Evolutionary conservation across 108 stramenopile species (phyloP).

Genomic region (Nitzschia putrida): DNA sequence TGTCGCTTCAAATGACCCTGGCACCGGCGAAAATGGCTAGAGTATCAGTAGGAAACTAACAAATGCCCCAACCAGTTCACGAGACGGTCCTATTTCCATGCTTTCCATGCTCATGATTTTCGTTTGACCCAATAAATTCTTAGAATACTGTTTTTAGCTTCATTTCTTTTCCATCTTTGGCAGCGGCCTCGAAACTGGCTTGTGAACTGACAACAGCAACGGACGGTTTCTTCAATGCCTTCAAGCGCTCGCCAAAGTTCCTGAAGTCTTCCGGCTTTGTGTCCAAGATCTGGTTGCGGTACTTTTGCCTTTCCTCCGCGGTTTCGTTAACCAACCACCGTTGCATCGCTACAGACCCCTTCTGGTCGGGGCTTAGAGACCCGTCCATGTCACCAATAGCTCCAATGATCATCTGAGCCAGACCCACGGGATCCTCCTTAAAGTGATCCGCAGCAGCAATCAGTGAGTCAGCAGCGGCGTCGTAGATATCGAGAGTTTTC

Average conservation of each 20-base stretch:
- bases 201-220: slow-evolving; percentile 89
- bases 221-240: slow-evolving; percentile 78
- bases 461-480: slow-evolving; percentile 83
- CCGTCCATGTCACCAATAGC: slow-evolving; percentile 94
- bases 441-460: slow-evolving; percentile 76
- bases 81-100: no score
- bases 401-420: slow-evolving; percentile 87
- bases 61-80: no score
- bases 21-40: no score
- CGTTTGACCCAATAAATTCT: no score
- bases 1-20: no score
- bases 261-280: slow-evolving; percentile 88
- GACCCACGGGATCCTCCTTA: slow-evolving; percentile 75
- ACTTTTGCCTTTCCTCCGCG: slow-evolving; percentile 81
- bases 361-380: slow-evolving; percentile 86
- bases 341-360: slow-evolving; percentile 76
- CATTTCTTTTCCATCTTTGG: slow-evolving; percentile 72
- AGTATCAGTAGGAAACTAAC: no score
- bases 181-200: slow-evolving; percentile 83
- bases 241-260: slow-evolving; percentile 82
- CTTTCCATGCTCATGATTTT: no score
- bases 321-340: slow-evolving; percentile 85
- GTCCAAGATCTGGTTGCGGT: slow-evolving; percentile 85
- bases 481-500: slow-evolving; percentile 93
- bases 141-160: slow-evolving; percentile 32